Conservation (phyloP, 1,139 yeast genomes). For the Torulaspora globosa region DNA sequence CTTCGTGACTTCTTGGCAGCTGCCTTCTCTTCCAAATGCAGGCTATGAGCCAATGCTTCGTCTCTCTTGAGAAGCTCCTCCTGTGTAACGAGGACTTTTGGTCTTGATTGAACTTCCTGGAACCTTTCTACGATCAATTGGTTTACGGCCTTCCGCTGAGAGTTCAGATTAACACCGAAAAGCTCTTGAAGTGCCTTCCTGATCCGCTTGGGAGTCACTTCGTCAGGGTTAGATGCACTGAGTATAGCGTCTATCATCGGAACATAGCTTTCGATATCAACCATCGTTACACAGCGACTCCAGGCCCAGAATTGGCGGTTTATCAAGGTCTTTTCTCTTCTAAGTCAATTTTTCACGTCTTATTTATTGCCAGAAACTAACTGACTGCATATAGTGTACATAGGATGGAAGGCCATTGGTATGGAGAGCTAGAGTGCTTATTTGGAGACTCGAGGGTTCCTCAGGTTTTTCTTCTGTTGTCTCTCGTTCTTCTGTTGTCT, state of each 20-base stretch:
- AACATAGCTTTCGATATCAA: conserved; percentile 41
- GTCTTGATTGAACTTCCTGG: conserved; percentile 42
- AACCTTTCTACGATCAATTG: conserved; percentile 59
- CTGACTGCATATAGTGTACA: conserved; percentile 5
- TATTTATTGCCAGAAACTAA: not conserved
- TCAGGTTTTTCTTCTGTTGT: conserved; percentile 80
- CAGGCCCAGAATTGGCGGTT: not conserved
- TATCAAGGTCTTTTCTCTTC: not conserved
- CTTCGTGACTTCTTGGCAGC: conserved; percentile 5
- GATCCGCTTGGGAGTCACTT: conserved; percentile 67
- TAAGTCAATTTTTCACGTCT: conserved; percentile 2
- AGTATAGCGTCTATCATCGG: conserved; percentile 76
- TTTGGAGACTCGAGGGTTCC: conserved; percentile 29
- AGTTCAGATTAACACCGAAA: conserved; percentile 53
- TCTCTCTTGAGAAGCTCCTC: conserved; percentile 37
- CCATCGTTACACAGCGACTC: conserved; percentile 10
- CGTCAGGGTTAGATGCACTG: conserved; percentile 67
- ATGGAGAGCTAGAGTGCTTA: not conserved
- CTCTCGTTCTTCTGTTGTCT: conserved; percentile 83
- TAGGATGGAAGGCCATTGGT: not conserved
- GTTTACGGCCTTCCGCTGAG: conserved; percentile 56
- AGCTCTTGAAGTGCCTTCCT: conserved; percentile 67
- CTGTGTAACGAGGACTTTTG: conserved; percentile 29
- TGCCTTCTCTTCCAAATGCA: conserved; percentile 14
- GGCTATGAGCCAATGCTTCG: conserved; percentile 28